Percentiles rank a stretch among this genome's conserved stretches.
Evolutionary conservation across 2,329 filamentous ascomycete species (phyloP).

Genomic region (Penicillium sp.): DNA sequence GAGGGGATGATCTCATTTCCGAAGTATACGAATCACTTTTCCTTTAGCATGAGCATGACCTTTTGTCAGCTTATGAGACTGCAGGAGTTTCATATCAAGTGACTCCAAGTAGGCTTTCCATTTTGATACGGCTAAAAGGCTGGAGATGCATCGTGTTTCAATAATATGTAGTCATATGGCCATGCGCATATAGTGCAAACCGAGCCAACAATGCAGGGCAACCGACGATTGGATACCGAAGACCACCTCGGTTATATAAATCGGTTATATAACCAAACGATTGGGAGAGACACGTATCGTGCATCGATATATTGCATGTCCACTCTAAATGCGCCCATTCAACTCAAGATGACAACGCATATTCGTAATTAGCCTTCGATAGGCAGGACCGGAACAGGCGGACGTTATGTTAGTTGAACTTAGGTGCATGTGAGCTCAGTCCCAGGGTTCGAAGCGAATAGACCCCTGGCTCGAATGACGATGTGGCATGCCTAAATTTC

Average conservation of each 20-base stretch:
- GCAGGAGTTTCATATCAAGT: slow-evolving; percentile 2
- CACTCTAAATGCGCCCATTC: not conserved
- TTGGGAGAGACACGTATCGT: not conserved
- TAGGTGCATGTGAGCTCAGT: slow-evolving; percentile 4
- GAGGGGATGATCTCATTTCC: slow-evolving; percentile 16
- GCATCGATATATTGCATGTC: not conserved
- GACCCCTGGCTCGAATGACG: slow-evolving; percentile 6
- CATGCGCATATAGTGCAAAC: slow-evolving; percentile 8
- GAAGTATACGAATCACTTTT: slow-evolving; percentile 4
- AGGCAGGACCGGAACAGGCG: slow-evolving; percentile 4
- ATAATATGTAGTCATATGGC: slow-evolving; percentile 7
- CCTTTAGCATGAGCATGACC: not conserved
- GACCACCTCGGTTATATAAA: not conserved
- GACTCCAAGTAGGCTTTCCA: slow-evolving; percentile 11
- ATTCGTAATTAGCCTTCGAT: slow-evolving; percentile 2
- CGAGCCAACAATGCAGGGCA: not conserved
- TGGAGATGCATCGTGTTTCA: slow-evolving; percentile 3
- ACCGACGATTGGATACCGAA: not conserved
- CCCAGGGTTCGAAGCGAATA: slow-evolving; percentile 2
- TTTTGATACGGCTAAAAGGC: slow-evolving; percentile 5
- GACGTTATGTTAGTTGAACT: slow-evolving; percentile 1
- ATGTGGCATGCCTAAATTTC: not conserved
- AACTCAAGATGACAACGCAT: not conserved
- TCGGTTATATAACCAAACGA: not conserved
- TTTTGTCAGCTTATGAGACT: slow-evolving; percentile 6